These are phyloP conservation scores for Auriscalpium orientale DNA, from an alignment of 768 basidiomycete genomes.

Conservation along the genomic window DNA sequence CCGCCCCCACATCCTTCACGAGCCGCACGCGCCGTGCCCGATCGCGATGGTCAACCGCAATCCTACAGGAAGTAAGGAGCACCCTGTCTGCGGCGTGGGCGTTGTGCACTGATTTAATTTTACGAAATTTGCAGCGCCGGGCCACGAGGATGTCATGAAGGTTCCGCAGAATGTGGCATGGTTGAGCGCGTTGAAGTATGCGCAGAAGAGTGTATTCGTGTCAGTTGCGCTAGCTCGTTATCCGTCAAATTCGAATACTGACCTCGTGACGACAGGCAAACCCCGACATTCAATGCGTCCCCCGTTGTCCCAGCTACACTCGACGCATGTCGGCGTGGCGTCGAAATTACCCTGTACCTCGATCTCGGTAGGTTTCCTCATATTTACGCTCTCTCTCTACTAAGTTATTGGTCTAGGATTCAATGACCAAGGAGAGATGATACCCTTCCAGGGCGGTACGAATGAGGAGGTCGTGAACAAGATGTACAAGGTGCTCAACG, in stretches of 20 bases:
- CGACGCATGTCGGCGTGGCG: slow-evolving; percentile 52
- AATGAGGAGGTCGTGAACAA: slow-evolving; percentile 60
- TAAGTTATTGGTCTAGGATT: slow-evolving; percentile 17
- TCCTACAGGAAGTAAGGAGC: slow-evolving; percentile 42
- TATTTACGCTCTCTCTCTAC: no score
- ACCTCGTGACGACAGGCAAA: slow-evolving; percentile 36
- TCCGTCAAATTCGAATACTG: background rate
- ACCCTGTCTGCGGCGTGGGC: background rate
- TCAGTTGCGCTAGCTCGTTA: slow-evolving; percentile 17
- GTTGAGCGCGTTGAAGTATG: slow-evolving; percentile 56
- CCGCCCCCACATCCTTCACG: slow-evolving; percentile 53
- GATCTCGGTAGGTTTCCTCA: slow-evolving; percentile 34
- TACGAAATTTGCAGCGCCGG: slow-evolving; percentile 25
- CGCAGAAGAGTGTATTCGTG: slow-evolving; percentile 59
- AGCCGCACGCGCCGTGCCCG: slow-evolving; percentile 48
- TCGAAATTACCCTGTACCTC: slow-evolving; percentile 53
- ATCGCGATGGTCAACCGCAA: slow-evolving; percentile 60
- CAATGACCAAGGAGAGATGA: slow-evolving; percentile 46
- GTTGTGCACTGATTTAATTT: background rate
- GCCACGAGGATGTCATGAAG: slow-evolving; percentile 37
- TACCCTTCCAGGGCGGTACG: slow-evolving; percentile 59
- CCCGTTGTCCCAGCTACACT: slow-evolving; percentile 54
- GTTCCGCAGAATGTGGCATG: slow-evolving; percentile 61
- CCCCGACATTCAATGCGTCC: slow-evolving; percentile 61
- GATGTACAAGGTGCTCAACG: slow-evolving; percentile 45